Conservation (phyloP, 2,329 filamentous ascomycete species). For the Neofusicoccum laricinum region DNA sequence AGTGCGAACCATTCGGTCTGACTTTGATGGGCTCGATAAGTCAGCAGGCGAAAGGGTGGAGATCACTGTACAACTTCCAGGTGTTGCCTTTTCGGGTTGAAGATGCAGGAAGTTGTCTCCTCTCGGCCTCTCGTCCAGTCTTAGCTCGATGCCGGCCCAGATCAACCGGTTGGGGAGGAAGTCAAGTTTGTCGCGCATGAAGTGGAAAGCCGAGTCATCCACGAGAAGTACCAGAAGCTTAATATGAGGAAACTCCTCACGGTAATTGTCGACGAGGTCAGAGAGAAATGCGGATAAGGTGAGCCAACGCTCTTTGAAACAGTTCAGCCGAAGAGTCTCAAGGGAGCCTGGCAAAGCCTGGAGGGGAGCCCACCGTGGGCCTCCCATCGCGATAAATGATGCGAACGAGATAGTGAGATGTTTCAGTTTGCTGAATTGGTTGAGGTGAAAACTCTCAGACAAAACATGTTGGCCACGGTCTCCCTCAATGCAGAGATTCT, state of each 20-base stretch:
- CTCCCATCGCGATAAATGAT: neutral
- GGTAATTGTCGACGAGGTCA: neutral
- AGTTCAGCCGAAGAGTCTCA: neutral
- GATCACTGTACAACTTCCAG: neutral
- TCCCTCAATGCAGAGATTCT: neutral
- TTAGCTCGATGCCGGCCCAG: neutral
- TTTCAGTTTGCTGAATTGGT: neutral
- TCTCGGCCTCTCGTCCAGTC: neutral
- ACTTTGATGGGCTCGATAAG: neutral
- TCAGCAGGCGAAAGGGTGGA: neutral
- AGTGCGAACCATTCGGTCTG: neutral
- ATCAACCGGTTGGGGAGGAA: constrained; percentile 3
- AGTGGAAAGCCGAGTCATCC: neutral
- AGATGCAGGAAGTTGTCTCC: neutral
- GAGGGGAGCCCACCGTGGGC: neutral
- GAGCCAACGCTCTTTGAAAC: constrained; percentile 1
- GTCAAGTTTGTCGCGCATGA: constrained; percentile 5
- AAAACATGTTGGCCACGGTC: neutral
- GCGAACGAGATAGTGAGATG: neutral
- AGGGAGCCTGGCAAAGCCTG: neutral
- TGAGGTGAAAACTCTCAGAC: neutral
- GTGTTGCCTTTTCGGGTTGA: neutral
- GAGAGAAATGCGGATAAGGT: neutral
- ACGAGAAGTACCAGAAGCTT: neutral
- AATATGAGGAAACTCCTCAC: neutral